These are phyloP conservation scores for Oryza longistaminata DNA, from an alignment of 176 grass and related monocot species.

Conservation along the genomic window DNA sequence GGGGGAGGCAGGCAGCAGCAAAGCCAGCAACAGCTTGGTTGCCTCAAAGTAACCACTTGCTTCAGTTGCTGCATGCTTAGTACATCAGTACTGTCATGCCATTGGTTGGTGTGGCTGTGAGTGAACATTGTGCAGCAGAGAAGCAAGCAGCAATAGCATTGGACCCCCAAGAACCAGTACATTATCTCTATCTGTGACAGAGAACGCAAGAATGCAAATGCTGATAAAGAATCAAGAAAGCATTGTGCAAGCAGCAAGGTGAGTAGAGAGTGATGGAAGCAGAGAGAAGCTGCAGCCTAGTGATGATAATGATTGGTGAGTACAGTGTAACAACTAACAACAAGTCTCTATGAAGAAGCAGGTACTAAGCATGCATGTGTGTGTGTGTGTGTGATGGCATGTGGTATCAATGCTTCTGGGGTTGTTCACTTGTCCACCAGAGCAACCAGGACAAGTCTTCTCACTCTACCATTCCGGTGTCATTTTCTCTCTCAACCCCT, in stretches of 20 bases:
- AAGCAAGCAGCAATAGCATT: constrained; percentile 37
- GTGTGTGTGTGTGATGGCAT: constrained; percentile 40
- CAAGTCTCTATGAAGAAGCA: constrained; percentile 36
- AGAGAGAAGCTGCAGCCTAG: constrained; percentile 29
- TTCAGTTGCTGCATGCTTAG: constrained; percentile 42
- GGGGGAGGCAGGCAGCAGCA: constrained; percentile 10
- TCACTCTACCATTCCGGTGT: constrained; percentile 39
- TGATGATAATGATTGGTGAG: constrained; percentile 41
- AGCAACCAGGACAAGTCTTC: constrained; percentile 42
- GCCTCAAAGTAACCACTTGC: constrained; percentile 46
- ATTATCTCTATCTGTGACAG: constrained; percentile 1
- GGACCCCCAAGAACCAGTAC: background rate
- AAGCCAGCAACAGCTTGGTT: constrained; percentile 5
- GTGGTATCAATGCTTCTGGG: constrained; percentile 48
- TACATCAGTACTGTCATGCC: constrained; percentile 36
- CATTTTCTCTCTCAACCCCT: constrained; percentile 13
- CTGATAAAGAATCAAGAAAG: constrained; percentile 1
- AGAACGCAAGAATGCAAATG: background rate
- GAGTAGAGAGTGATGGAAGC: constrained; percentile 24
- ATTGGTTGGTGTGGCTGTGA: constrained; percentile 46
- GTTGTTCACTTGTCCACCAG: constrained; percentile 52
- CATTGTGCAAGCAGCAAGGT: constrained; percentile 7
- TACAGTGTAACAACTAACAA: constrained; percentile 36
- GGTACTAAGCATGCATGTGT: constrained; percentile 20
- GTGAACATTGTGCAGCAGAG: constrained; percentile 9